phyloP scores from a whole-genome alignment of 2,329 filamentous ascomycete genomes.

The Penicillium oxalicum region DNA sequence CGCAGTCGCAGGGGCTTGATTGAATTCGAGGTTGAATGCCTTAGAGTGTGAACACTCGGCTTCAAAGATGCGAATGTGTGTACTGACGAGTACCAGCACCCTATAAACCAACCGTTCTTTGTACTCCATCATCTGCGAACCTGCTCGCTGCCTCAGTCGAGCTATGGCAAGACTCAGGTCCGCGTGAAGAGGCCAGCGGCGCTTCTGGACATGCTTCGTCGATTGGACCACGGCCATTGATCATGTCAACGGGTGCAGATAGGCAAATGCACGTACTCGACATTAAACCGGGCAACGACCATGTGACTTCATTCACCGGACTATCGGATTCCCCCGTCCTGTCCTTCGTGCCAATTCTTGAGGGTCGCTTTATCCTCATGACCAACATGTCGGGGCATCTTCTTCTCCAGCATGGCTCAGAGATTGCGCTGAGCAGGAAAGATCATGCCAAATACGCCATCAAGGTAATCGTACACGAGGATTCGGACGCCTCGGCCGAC shows the following conservation, averaged over 20 bases:
- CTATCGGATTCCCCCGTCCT: constrained; percentile 46
- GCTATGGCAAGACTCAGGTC: constrained; percentile 23
- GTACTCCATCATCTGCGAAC: constrained; percentile 47
- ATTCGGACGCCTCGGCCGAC: constrained; percentile 17
- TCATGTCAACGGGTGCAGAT: constrained; percentile 45
- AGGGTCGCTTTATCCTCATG: constrained; percentile 44
- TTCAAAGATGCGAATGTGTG: no score
- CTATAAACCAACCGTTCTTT: constrained; percentile 37
- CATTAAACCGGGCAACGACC: constrained; percentile 14
- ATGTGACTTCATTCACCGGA: constrained; percentile 21
- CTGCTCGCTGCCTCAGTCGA: constrained; percentile 47
- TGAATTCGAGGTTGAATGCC: no score
- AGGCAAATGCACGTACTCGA: constrained; percentile 45
- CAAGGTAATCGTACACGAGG: constrained; percentile 41
- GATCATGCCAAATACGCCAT: constrained; percentile 58
- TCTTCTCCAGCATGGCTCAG: constrained; percentile 42
- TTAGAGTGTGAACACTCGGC: no score
- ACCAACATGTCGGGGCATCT: constrained; percentile 57
- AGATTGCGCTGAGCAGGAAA: constrained; percentile 44
- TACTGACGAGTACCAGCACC: constrained; percentile 38
- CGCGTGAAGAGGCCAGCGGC: background rate
- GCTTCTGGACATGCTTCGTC: constrained; percentile 7
- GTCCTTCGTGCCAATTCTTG: constrained; percentile 42
- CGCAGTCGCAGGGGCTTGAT: background rate
- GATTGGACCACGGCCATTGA: constrained; percentile 13